Evolutionary conservation across 2,329 filamentous ascomycete species (phyloP).

Genomic region (Curvularia lunata): DNA sequence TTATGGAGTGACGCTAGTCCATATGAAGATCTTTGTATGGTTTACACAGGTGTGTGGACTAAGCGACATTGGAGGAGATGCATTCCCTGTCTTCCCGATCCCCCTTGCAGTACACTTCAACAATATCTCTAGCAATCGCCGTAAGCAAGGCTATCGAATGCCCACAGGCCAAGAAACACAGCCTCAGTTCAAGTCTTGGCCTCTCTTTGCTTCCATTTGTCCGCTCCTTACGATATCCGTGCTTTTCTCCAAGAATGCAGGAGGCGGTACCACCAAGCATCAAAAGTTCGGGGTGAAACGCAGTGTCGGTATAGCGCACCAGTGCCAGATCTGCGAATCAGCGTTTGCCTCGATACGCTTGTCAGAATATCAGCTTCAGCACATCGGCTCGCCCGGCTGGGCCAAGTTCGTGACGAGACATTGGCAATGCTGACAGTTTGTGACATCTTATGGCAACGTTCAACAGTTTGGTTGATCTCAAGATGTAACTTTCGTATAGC

Average conservation of each 20-base stretch:
- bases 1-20: no score
- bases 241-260: constrained; percentile 1
- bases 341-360: background rate
- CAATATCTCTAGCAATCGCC: no score
- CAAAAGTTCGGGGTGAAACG: background rate
- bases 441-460: background rate
- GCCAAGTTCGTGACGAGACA: background rate
- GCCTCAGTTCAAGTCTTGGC: no score
- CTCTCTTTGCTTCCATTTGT: constrained; percentile 4
- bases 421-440: background rate
- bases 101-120: no score
- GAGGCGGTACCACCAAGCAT: constrained; percentile 8
- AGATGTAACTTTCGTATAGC: background rate
- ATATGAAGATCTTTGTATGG: no score
- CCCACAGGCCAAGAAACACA: no score
- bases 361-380: background rate
- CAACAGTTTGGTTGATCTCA: background rate
- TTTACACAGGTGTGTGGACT: no score
- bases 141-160: no score
- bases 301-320: constrained; percentile 2
- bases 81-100: no score
- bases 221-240: constrained; percentile 9
- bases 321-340: background rate
- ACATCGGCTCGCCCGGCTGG: constrained; percentile 12
- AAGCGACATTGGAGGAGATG: no score